These are phyloP conservation scores for Suillus lakei DNA, from an alignment of 768 basidiomycete genomes.

Conservation along the genomic window DNA sequence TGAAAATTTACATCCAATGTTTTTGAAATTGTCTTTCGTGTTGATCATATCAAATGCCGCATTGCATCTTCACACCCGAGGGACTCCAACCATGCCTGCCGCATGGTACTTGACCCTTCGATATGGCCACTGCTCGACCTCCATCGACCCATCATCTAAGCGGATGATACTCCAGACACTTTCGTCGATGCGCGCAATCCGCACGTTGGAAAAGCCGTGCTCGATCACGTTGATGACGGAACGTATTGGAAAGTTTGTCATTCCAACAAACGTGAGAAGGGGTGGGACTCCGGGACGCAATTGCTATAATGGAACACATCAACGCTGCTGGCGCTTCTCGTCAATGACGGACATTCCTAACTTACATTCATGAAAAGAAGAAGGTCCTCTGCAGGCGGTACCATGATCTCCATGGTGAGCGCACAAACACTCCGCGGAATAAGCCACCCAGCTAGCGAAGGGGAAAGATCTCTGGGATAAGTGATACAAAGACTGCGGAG, in stretches of 20 bases:
- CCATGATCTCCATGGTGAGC: constrained; percentile 47
- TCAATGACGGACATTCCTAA: constrained; percentile 7
- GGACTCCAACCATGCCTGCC: constrained; percentile 69
- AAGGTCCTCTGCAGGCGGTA: constrained; percentile 44
- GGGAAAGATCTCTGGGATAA: constrained; percentile 65
- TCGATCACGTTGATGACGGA: constrained; percentile 51
- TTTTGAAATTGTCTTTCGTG: neutral
- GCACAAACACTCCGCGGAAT: constrained; percentile 59
- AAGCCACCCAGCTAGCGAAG: constrained; percentile 69
- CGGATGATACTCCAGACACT: constrained; percentile 58
- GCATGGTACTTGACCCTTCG: constrained; percentile 55
- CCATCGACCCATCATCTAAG: constrained; percentile 36
- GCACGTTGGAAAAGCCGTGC: constrained; percentile 65
- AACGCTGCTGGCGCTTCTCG: neutral
- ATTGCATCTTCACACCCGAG: constrained; percentile 63
- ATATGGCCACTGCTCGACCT: constrained; percentile 62
- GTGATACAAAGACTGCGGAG: constrained; percentile 62
- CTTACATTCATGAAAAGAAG: constrained; percentile 47
- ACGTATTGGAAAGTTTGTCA: constrained; percentile 53
- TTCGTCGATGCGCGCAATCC: constrained; percentile 56
- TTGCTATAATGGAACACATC: constrained; percentile 46
- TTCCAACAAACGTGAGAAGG: constrained; percentile 54
- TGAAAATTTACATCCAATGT: neutral
- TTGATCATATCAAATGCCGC: constrained; percentile 17
- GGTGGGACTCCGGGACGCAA: constrained; percentile 61